phyloP scores from a whole-genome alignment of 208 protist species.

The Naegleria lovaniensis region DNA sequence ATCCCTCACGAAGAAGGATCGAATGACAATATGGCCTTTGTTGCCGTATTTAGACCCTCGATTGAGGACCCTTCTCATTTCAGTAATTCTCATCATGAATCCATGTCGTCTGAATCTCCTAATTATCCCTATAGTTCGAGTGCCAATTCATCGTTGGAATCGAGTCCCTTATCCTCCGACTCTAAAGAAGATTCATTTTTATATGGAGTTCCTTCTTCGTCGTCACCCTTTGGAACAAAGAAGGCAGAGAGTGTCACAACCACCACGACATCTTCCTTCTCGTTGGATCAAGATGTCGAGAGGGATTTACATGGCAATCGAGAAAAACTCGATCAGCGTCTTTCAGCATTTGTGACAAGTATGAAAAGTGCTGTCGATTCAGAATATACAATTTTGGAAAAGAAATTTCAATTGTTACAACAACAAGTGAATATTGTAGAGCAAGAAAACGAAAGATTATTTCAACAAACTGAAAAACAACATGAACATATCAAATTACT shows the following conservation, averaged over 20 bases:
- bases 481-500: neutral
- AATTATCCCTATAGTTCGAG: neutral
- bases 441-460: neutral
- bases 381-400: neutral
- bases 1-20: neutral
- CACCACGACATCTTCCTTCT: neutral
- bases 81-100: too few species aligned
- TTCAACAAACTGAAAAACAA: neutral
- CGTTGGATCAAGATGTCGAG: neutral
- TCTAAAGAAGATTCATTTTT: neutral
- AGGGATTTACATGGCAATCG: neutral
- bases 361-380: neutral
- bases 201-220: too few species aligned
- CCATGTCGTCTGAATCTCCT: too few species aligned
- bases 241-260: neutral
- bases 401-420: neutral
- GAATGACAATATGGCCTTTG: neutral
- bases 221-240: neutral
- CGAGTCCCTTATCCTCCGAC: neutral
- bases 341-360: neutral
- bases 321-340: neutral
- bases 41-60: neutral
- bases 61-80: neutral
- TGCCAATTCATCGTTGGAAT: neutral
- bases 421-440: neutral